Evolutionary conservation across 257 asterid species (phyloP), one percentile per base, ranked within the genome.

Genomic region (Solanum virginianum): DNA sequence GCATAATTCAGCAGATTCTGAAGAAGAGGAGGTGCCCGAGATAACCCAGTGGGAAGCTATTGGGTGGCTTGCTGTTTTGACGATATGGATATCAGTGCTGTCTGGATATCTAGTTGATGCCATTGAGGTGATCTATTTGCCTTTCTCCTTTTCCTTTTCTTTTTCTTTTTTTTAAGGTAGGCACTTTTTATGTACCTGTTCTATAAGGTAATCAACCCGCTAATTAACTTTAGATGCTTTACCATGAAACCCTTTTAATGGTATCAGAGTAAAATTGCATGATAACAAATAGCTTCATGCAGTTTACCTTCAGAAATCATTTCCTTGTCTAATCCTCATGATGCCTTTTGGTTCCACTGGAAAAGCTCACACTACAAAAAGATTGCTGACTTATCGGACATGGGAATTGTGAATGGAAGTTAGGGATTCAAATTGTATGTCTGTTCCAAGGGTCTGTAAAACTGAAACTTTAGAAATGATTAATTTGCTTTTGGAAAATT

Each of bases 71-170:
- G 92, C 97, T 39, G 70, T 95, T 72, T 90, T 95, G 88, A 97
- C 99, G 70, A 69, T 93, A 80, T 95, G 98, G 97, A 97, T 97
- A 88, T 97, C 98, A 41, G 90, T 97, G 86, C 89, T 97, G 55
- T 97, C 99, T 20, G 99, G 96, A 84, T 97, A 94, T 91, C 98
- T 95, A 39, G 98, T 97, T 36, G 98, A 95, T 85, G 98, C 98
- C 81, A 94, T 97, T 43, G 92, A 94, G 98, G 99, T 97, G 87
- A 82, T 17, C 29, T 69, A 68, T 68, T 83, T 57, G 36, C 39
- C 59, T 32, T 69, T 22, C 57, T 53, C 56, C 51, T 51, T 69
- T 83, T 63, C 43, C 79, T 9, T 17, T 9, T 18, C 26, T 59
- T 83, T 83, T 32, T 51, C 13, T n/a, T 83, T 82, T 53, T 68